These are phyloP conservation scores for Hypsizygus ulmarius DNA, from an alignment of 1,284 basidiomycete genomes.

Conservation along the genomic window DNA sequence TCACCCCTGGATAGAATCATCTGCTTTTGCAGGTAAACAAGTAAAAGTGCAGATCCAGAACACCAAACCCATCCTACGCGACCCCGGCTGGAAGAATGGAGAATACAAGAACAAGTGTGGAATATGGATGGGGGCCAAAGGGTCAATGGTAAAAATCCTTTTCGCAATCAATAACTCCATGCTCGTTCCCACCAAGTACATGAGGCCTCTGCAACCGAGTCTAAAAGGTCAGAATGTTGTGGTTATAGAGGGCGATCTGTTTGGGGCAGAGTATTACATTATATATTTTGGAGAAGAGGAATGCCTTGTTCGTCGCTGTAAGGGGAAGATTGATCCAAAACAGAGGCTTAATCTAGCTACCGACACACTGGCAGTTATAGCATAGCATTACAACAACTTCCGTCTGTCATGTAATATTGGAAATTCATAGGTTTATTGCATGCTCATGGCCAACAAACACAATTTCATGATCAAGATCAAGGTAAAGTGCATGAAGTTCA, in stretches of 20 bases:
- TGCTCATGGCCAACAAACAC: not conserved
- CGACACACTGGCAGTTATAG: not conserved
- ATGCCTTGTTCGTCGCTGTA: too few relatives aligned
- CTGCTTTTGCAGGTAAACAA: not conserved
- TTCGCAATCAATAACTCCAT: not conserved
- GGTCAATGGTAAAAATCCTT: not conserved
- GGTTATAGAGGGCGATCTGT: too few relatives aligned
- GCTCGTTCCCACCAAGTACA: not conserved
- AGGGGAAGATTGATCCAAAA: too few relatives aligned
- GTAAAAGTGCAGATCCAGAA: not conserved
- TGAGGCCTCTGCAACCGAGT: not conserved
- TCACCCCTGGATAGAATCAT: constrained; percentile 2
- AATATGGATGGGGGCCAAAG: not conserved
- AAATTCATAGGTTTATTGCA: not conserved
- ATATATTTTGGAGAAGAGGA: too few relatives aligned
- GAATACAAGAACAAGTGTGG: not conserved
- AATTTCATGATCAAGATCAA: too few relatives aligned
- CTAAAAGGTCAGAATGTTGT: too few relatives aligned
- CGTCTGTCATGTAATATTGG: not conserved
- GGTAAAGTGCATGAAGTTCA: not conserved
- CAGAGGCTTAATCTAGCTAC: too few relatives aligned
- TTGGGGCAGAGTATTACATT: too few relatives aligned
- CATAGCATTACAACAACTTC: not conserved
- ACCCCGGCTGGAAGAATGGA: constrained; percentile 7
- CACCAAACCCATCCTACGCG: not conserved